Evolutionary conservation across 2,329 filamentous ascomycete genomes (phyloP), one percentile per base, ranked within the genome.

Genomic region (Elsinoe australis): DNA sequence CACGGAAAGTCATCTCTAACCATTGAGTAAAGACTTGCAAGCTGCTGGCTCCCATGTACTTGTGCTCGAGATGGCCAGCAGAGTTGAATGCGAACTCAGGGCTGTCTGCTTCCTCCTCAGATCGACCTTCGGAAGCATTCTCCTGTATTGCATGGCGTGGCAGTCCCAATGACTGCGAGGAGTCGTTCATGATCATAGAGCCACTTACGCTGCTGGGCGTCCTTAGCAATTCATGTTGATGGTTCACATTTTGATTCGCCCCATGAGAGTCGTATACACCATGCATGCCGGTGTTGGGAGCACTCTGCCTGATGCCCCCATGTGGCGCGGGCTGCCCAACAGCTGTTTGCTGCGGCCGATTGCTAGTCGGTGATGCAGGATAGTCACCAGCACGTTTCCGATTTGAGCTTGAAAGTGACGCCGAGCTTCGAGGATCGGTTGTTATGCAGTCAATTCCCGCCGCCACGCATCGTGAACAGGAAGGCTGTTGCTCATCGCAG

Each of bases 401-500:
- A 19, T 32, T 41, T 21, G 41, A 10, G 6, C 47, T 31, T 6
- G 49, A 26, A 21, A 48, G 28, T 21, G 38, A 28, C 5, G 31
- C 21, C 10, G 22, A 26, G 36, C 36, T 26, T n/a, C 50, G 50
- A 3, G 50, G 44, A 10, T 52, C 50, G 4, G 50, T 51, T 4
- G 52, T 52, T 7, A 49, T 38, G 45, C 50, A 54, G 21, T 39
- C 21, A 8, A 51, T 31, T 17, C 46, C 46, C 31, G 50, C 32
- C 22, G 34, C 47, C 4, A 34, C 24, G 38, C 46, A 44, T 14
- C 41, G 47, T 32, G 12, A 34, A 33, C 52, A 54, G 21, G 50
- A 47, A 32, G 48, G 50, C 35, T 52, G 50, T 19, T 44, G 49
- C 44, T 52, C 52, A 41, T 52, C 52, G 39, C 50, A 52, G 22